Evolutionary conservation across 2,329 filamentous ascomycete species (phyloP).

Genomic region (Botryosphaeria agaves): DNA sequence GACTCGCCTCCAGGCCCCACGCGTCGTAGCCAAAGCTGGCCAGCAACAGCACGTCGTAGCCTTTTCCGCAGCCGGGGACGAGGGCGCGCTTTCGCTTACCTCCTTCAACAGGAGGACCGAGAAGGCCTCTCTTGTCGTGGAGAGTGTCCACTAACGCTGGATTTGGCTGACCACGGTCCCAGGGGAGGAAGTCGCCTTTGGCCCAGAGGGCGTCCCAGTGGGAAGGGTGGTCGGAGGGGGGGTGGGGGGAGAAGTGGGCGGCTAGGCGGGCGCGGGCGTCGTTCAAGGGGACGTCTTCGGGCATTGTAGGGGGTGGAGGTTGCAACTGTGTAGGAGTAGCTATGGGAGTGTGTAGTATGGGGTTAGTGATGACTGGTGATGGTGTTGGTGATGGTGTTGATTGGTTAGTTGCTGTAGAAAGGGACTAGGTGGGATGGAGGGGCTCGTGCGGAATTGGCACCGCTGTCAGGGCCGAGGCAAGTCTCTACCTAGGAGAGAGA

Average conservation of each 20-base stretch:
- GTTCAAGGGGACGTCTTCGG: not conserved
- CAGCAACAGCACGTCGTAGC: constrained; percentile 65
- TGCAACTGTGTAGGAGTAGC: constrained; percentile 7
- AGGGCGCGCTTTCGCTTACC: constrained; percentile 38
- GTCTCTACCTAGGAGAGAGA: no score
- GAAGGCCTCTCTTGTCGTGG: constrained; percentile 15
- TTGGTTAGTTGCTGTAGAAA: no score
- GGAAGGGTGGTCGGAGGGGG: constrained; percentile 18
- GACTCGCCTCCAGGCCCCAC: constrained; percentile 53
- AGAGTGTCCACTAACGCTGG: constrained; percentile 41
- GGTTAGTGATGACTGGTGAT: no score
- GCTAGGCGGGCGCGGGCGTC: constrained; percentile 10
- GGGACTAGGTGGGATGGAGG: no score
- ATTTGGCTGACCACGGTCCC: constrained; percentile 41
- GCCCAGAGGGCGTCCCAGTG: constrained; percentile 42
- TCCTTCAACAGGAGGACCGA: constrained; percentile 16
- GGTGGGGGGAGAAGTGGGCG: constrained; percentile 7
- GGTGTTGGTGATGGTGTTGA: no score
- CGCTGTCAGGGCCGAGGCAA: no score
- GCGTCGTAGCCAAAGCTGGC: constrained; percentile 61
- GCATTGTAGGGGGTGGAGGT: not conserved
- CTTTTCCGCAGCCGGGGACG: constrained; percentile 67
- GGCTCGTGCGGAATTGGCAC: no score
- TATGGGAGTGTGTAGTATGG: constrained; percentile 7
- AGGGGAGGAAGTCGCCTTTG: constrained; percentile 33